A percentile compares a stretch with the other conserved stretches of the same genome.
phyloP scores from a whole-genome alignment of 805 yeast genomes.

The Barnettozyma populi region DNA sequence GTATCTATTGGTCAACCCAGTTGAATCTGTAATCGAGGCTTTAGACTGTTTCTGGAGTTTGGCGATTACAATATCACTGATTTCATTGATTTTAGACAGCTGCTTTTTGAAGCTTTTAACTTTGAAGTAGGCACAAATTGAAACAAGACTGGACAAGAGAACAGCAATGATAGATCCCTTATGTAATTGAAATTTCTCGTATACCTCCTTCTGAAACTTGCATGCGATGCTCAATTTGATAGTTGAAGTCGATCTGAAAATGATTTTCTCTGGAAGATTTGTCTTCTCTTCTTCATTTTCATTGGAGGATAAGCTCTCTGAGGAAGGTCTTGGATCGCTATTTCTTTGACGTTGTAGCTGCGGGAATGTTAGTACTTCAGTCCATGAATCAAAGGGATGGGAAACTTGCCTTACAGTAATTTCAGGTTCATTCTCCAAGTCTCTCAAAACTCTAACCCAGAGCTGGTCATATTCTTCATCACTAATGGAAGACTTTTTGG shows the following conservation, averaged over 20 bases:
- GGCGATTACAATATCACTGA: constrained; percentile 43
- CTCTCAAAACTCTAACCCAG: constrained; percentile 61
- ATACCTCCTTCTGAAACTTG: constrained; percentile 46
- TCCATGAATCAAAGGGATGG: constrained; percentile 1
- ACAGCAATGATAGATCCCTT: constrained; percentile 17
- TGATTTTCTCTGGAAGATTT: constrained; percentile 30
- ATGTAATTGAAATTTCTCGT: constrained; percentile 31
- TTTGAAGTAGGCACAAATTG: constrained; percentile 28
- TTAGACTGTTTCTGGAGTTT: constrained; percentile 45
- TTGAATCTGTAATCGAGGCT: constrained; percentile 27
- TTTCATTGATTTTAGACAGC: constrained; percentile 37
- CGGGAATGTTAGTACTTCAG: constrained; percentile 19
- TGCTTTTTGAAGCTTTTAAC: constrained; percentile 33
- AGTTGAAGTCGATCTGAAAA: constrained; percentile 72
- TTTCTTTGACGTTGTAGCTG: constrained; percentile 25
- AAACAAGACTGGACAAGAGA: constrained; percentile 9
- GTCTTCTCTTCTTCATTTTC: constrained; percentile 33
- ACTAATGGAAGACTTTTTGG: constrained; percentile 30
- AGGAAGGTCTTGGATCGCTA: constrained; percentile 38
- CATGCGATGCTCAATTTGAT: constrained; percentile 55
- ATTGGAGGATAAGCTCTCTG: constrained; percentile 33
- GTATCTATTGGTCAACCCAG: constrained; percentile 37
- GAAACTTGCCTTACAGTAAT: constrained; percentile 73
- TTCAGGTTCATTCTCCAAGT: constrained; percentile 62
- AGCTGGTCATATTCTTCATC: constrained; percentile 68